Evolutionary conservation across 495 filamentous ascomycete genomes (phyloP).

Genomic region (Annulohypoxylon stygium): DNA sequence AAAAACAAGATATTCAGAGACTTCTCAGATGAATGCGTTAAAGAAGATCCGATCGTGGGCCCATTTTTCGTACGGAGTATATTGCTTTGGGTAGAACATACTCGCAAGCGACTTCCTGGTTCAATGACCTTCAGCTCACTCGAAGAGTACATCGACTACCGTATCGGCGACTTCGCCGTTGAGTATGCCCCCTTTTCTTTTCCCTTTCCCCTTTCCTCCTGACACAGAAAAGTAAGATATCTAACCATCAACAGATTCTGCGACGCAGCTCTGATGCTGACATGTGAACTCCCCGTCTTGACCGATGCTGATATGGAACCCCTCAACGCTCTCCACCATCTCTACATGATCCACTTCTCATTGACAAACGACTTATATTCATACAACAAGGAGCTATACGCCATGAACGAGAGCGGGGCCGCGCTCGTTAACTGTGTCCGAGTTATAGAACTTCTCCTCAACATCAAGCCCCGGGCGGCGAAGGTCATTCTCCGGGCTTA

Average conservation of each 20-base stretch:
- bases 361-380: conserved; percentile 20
- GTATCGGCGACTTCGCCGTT: conserved; percentile 22
- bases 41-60: conserved; percentile 12
- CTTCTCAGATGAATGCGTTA: conserved; percentile 6
- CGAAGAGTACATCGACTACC: conserved; percentile 15
- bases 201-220: too few species aligned
- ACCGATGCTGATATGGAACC: conserved; percentile 7
- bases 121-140: conserved; percentile 16
- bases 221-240: neutral
- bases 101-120: conserved; percentile 10
- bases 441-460: conserved; percentile 1
- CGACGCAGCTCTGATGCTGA: conserved; percentile 20
- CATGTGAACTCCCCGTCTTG: conserved; percentile 6
- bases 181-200: neutral
- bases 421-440: conserved; percentile 5
- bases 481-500: conserved; percentile 23
- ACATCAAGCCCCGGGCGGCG: neutral
- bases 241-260: conserved; percentile 23
- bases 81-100: conserved; percentile 23
- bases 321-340: neutral
- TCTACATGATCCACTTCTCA: conserved; percentile 15
- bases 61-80: conserved; percentile 13
- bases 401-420: neutral
- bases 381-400: conserved; percentile 9
- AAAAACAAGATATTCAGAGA: conserved; percentile 20